These are phyloP conservation scores for Plantago elongata DNA, from an alignment of 257 asterid species.

Conservation along the genomic window DNA sequence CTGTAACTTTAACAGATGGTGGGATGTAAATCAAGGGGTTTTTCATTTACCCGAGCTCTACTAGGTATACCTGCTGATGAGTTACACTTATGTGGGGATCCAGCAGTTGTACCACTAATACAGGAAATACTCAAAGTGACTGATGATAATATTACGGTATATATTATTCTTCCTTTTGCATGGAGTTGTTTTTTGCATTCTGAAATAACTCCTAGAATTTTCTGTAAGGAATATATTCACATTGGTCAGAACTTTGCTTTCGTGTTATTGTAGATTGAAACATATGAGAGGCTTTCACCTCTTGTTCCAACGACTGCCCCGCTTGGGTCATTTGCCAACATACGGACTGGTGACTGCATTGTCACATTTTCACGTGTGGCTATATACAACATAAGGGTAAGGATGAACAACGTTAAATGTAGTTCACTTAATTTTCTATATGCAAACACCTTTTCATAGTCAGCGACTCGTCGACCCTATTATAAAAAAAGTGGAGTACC, in stretches of 20 bases:
- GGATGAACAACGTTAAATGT: conserved; percentile 13
- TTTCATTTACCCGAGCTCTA: conserved; percentile 91
- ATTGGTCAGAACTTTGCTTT: neutral
- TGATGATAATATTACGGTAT: conserved; percentile 64
- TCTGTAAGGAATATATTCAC: neutral
- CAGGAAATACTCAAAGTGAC: conserved; percentile 85
- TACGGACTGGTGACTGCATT: conserved; percentile 81
- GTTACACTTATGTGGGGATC: conserved; percentile 93
- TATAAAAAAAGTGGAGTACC: too few relatives aligned
- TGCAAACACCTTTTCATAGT: too few relatives aligned
- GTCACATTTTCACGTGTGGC: conserved; percentile 82
- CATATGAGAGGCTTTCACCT: conserved; percentile 95
- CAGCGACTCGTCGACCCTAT: too few relatives aligned
- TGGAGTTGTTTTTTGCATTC: neutral
- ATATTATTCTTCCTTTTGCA: conserved; percentile 8
- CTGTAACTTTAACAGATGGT: conserved; percentile 54
- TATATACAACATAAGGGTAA: conserved; percentile 76
- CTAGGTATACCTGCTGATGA: conserved; percentile 88
- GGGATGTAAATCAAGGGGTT: conserved; percentile 80
- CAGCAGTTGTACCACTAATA: conserved; percentile 87
- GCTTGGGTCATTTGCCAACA: conserved; percentile 66
- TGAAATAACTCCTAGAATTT: neutral
- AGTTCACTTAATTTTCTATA: too few relatives aligned
- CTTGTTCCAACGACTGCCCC: conserved; percentile 71
- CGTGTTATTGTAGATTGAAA: conserved; percentile 52